A percentile compares a stretch with the other conserved stretches of the same genome.
Conservation (phyloP, 2,329 filamentous ascomycete species). For the Xylariaceae sp. region DNA sequence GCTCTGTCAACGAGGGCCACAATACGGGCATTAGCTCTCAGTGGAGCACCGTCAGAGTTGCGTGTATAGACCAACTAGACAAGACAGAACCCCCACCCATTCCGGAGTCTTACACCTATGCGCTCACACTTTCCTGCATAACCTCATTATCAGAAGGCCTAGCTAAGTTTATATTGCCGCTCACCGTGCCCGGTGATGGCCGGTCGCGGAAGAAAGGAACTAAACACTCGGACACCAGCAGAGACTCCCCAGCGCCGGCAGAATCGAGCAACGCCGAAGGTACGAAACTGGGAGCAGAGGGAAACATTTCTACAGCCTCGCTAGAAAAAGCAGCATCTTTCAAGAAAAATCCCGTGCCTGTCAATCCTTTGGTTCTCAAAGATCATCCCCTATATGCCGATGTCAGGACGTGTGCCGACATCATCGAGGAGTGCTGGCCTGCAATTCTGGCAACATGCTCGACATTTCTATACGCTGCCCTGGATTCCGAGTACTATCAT, state of each 20-base stretch:
- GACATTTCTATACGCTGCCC: slow-evolving; percentile 84
- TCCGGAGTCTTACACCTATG: slow-evolving; percentile 92
- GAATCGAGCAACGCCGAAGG: slow-evolving; percentile 36
- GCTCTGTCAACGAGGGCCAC: slow-evolving; percentile 62
- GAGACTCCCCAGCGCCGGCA: slow-evolving; percentile 41
- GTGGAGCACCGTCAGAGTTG: slow-evolving; percentile 83
- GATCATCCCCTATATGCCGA: slow-evolving; percentile 67
- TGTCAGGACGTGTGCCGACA: slow-evolving; percentile 70
- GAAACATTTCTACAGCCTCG: slow-evolving; percentile 27
- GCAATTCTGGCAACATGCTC: slow-evolving; percentile 92
- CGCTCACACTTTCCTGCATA: slow-evolving; percentile 81
- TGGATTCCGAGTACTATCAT: slow-evolving; percentile 94
- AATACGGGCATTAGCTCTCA: slow-evolving; percentile 80
- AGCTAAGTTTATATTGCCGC: slow-evolving; percentile 85
- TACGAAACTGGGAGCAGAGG: slow-evolving; percentile 31
- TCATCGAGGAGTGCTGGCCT: slow-evolving; percentile 93
- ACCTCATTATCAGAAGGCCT: slow-evolving; percentile 87
- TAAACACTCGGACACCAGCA: slow-evolving; percentile 40
- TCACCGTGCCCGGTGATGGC: slow-evolving; percentile 75
- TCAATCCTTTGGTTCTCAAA: slow-evolving; percentile 76
- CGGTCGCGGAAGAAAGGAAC: slow-evolving; percentile 49
- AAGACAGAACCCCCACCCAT: slow-evolving; percentile 78
- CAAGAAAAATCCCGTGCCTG: slow-evolving; percentile 70
- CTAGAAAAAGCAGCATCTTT: slow-evolving; percentile 62
- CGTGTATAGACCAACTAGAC: slow-evolving; percentile 91